Base-by-base conservation (phyloP, 257 asterid species). In the Salvia hispanica region DNA sequence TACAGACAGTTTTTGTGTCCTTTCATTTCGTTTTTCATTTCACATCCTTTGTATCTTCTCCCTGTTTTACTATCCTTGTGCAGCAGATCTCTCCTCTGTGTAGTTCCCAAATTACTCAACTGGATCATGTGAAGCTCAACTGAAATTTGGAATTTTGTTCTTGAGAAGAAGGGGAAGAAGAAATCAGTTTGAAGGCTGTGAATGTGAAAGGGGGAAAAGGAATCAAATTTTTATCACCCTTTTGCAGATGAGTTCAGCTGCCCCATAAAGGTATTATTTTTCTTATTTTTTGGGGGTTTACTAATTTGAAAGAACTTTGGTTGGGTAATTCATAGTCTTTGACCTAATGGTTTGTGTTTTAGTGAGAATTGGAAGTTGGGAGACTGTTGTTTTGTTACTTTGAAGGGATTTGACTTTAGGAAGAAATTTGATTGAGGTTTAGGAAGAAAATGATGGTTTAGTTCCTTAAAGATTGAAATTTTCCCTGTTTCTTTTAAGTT, bases 71-170 rank as follows among this genome's bases (percentile, higher is more conserved):
- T 33, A 31, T 53, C 63, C 56, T 52, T 58, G 25, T 70, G 71
- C 58, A 51, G 70, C 54, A 70, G 81, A 81, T 81, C 86, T 78
- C 77, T 40, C 58, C 58, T 55, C 13, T 10, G 36, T 31, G 52
- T 56, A 48, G 34, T 43, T 43, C 43, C 39, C 8, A 67, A 70
- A 59, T 52, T 31, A 50, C 21, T 58, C 78, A 21, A 66, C 36
- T 52, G 13, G 16, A 51, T 58, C 67, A 45, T 34, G 45, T 73
- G 72, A 60, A 61, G 47, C 14, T 57, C 46, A 6, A 6, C 13
- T 9, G 3, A 56, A 28, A 6, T 10, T 64, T 37, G 34, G 4
- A 25, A 36, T 0, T n/a, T n/a, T n/a, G n/a, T n/a, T 39, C 52
- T 21, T 51, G 34, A n/a, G n/a, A n/a, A n/a, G n/a, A n/a, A n/a